Conservation (phyloP, 768 basidiomycete species). For the Leccinum uliginosum region DNA sequence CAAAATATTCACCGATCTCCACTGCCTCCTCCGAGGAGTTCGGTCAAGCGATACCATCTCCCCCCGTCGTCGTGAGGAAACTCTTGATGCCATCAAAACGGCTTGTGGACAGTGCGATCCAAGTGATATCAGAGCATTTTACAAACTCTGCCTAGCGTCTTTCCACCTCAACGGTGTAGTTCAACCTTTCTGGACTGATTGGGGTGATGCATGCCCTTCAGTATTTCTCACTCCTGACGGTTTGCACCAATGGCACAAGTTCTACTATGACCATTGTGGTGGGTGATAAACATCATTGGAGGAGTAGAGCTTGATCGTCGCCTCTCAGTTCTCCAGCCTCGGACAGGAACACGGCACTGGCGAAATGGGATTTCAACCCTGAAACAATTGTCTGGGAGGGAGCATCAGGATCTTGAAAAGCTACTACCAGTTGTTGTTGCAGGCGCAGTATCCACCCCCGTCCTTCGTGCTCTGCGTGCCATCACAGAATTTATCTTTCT, state of each 20-base stretch:
- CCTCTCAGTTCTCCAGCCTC: conserved; percentile 21
- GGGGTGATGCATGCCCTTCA: conserved; percentile 18
- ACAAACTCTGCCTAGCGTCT: too few species aligned
- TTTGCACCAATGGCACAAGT: conserved; percentile 27
- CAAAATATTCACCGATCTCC: conserved; percentile 10
- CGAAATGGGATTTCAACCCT: conserved; percentile 1
- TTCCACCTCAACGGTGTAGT: conserved; percentile 8
- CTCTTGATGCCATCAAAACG: not conserved
- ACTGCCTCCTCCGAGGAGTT: conserved; percentile 10
- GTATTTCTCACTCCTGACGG: conserved; percentile 23
- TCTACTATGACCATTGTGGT: conserved; percentile 21
- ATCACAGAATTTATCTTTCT: too few species aligned
- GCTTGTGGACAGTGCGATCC: too few species aligned
- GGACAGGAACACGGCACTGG: not conserved
- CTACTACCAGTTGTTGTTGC: not conserved
- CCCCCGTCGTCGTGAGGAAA: too few species aligned
- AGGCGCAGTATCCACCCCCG: not conserved
- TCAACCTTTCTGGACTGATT: conserved; percentile 34
- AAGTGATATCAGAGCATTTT: too few species aligned
- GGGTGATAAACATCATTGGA: conserved; percentile 15
- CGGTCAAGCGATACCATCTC: not conserved
- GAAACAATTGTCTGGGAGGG: conserved; percentile 3
- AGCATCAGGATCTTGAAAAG: conserved; percentile 6
- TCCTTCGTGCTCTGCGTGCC: too few species aligned
- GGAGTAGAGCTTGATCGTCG: conserved; percentile 23